These are phyloP conservation scores for Harrya chromipes DNA, from an alignment of 768 basidiomycete species.

Conservation along the genomic window DNA sequence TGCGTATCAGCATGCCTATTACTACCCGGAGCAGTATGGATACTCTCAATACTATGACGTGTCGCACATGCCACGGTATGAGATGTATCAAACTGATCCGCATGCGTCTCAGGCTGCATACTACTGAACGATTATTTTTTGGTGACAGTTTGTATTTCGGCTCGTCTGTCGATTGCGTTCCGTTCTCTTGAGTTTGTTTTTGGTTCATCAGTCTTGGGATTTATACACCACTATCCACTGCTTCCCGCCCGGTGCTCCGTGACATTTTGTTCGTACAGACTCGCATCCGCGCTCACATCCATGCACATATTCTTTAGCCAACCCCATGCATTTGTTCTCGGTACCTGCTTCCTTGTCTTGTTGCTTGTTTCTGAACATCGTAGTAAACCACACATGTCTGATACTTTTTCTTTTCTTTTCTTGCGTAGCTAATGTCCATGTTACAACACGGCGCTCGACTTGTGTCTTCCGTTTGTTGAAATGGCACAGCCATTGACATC, in stretches of 20 bases:
- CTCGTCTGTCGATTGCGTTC: constrained; percentile 11
- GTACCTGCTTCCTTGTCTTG: constrained; percentile 9
- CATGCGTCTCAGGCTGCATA: constrained; percentile 52
- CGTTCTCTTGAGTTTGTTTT: constrained; percentile 6
- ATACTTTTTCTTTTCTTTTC: constrained; percentile 1
- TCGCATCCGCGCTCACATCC: constrained; percentile 16
- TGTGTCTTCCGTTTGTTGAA: too few relatives aligned
- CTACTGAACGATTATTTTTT: constrained; percentile 42
- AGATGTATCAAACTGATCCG: constrained; percentile 58
- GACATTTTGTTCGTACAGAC: constrained; percentile 27
- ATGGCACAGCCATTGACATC: neutral
- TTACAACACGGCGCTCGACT: constrained; percentile 4
- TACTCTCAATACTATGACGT: constrained; percentile 69
- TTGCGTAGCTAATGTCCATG: constrained; percentile 20
- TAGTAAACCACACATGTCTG: constrained; percentile 1
- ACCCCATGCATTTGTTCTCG: constrained; percentile 20
- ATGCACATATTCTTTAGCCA: constrained; percentile 25
- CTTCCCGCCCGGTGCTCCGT: constrained; percentile 11
- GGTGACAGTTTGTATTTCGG: constrained; percentile 6
- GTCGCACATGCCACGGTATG: constrained; percentile 63
- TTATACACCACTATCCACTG: constrained; percentile 19
- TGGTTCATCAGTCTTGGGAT: constrained; percentile 21
- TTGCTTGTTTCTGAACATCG: constrained; percentile 4
- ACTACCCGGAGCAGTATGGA: constrained; percentile 66
- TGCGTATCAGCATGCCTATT: constrained; percentile 59